These are phyloP conservation scores for Hygrophila difformis DNA, from an alignment of 257 asterid genomes.

Conservation along the genomic window DNA sequence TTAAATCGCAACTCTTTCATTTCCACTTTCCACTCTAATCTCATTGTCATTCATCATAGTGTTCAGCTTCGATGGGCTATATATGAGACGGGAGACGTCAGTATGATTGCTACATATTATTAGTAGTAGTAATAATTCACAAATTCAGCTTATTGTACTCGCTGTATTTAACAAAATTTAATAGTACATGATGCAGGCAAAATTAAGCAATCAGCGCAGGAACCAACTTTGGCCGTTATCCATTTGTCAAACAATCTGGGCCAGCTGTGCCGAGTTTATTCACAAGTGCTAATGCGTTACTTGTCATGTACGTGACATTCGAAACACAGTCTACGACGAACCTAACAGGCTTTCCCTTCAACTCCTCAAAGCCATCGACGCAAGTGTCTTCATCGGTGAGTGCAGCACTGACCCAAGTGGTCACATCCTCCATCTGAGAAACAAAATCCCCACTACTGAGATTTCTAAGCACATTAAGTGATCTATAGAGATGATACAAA, in stretches of 20 bases:
- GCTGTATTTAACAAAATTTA: too few species aligned
- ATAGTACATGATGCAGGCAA: too few species aligned
- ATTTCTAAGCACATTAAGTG: slow-evolving; percentile 40
- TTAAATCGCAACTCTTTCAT: too few species aligned
- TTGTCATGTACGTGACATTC: slow-evolving; percentile 41
- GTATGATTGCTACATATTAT: too few species aligned
- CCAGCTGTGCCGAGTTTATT: slow-evolving; percentile 59
- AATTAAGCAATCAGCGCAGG: too few species aligned
- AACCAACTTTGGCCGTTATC: too few species aligned
- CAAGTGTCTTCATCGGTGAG: slow-evolving; percentile 68
- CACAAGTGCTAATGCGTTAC: slow-evolving; percentile 65
- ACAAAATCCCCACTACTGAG: slow-evolving; percentile 25
- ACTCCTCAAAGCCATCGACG: slow-evolving; percentile 38
- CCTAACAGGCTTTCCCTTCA: slow-evolving; percentile 21
- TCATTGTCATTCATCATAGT: too few species aligned
- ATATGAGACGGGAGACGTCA: too few species aligned
- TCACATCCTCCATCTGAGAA: slow-evolving; percentile 48
- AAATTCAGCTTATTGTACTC: too few species aligned
- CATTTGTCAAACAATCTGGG: slow-evolving; percentile 19
- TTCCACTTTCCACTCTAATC: too few species aligned
- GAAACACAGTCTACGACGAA: slow-evolving; percentile 24
- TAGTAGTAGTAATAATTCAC: too few species aligned
- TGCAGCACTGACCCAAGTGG: slow-evolving; percentile 71
- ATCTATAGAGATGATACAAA: slow-evolving; percentile 48
- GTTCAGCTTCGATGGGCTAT: too few species aligned